Percentiles rank a stretch among this genome's conserved stretches.
Evolutionary conservation across 2,329 filamentous ascomycete species (phyloP).

Genomic region (Fonsecaea monophora): DNA sequence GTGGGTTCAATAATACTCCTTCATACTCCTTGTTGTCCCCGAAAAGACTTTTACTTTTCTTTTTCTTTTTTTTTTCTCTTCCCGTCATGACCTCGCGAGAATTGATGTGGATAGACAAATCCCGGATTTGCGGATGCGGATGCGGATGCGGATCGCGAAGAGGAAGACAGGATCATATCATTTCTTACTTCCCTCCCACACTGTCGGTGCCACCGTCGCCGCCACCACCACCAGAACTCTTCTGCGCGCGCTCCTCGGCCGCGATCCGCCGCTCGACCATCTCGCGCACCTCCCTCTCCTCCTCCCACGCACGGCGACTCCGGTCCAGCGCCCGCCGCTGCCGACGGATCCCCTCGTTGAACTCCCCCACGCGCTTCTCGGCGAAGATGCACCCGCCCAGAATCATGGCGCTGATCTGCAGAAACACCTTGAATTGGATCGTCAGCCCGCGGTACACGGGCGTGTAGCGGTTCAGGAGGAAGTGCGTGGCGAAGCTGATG

Average conservation of each 20-base stretch:
- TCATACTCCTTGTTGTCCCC: no score
- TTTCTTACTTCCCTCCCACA: background rate
- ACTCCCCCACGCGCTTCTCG: constrained; percentile 54
- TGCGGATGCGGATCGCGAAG: no score
- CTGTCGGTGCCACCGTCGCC: background rate
- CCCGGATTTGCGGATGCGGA: no score
- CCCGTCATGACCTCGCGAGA: no score
- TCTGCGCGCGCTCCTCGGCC: background rate
- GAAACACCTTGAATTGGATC: constrained; percentile 58
- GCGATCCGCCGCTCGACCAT: constrained; percentile 44
- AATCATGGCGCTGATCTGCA: constrained; percentile 57
- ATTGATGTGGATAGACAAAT: no score
- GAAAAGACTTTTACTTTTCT: no score
- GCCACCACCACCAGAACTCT: background rate
- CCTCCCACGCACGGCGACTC: constrained; percentile 38
- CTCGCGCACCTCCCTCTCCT: constrained; percentile 45
- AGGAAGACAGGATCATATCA: no score
- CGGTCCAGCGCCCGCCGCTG: constrained; percentile 47
- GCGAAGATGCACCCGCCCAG: constrained; percentile 58
- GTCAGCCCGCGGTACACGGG: constrained; percentile 57
- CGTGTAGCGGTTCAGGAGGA: constrained; percentile 51
- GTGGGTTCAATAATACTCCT: no score
- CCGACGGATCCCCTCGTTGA: constrained; percentile 52
- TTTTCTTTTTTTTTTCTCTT: no score
- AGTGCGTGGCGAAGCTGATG: constrained; percentile 54